phyloP scores from a whole-genome alignment of 441 rosid species.

The Eugenia klotzschiana region DNA sequence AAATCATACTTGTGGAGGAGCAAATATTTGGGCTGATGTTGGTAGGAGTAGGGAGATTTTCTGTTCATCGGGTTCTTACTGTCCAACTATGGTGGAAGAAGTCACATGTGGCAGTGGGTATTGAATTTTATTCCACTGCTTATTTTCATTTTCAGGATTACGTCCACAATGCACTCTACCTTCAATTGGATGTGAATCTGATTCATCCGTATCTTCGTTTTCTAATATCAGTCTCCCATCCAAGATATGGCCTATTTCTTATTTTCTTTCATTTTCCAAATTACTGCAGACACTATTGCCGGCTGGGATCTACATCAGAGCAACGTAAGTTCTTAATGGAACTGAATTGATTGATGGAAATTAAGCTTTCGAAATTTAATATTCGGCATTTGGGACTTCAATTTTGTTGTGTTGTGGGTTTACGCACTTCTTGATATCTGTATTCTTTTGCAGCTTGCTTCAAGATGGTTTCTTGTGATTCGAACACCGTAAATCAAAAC shows the following conservation, averaged over 20 bases:
- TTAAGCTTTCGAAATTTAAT: neutral
- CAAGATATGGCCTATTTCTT: neutral
- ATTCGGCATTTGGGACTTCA: neutral
- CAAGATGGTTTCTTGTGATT: constrained; percentile 66
- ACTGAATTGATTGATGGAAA: neutral
- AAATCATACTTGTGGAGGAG: constrained; percentile 89
- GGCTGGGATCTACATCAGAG: constrained; percentile 78
- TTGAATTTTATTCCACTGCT: constrained; percentile 21
- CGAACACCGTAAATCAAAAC: constrained; percentile 61
- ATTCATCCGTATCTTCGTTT: neutral
- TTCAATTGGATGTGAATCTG: neutral
- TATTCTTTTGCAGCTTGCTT: constrained; percentile 53
- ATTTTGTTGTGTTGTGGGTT: neutral
- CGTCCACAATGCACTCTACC: neutral
- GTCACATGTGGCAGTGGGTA: constrained; percentile 71
- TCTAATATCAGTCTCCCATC: neutral
- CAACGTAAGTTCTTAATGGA: constrained; percentile 27
- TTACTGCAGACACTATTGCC: constrained; percentile 58
- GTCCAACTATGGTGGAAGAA: constrained; percentile 49
- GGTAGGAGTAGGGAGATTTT: constrained; percentile 48
- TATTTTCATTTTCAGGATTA: neutral
- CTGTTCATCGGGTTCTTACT: constrained; percentile 75
- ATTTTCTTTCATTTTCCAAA: neutral
- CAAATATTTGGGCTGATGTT: constrained; percentile 80
- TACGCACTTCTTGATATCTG: neutral